Conservation (phyloP, 1,139 yeast species). For the Yamadazyma trypodendri region DNA sequence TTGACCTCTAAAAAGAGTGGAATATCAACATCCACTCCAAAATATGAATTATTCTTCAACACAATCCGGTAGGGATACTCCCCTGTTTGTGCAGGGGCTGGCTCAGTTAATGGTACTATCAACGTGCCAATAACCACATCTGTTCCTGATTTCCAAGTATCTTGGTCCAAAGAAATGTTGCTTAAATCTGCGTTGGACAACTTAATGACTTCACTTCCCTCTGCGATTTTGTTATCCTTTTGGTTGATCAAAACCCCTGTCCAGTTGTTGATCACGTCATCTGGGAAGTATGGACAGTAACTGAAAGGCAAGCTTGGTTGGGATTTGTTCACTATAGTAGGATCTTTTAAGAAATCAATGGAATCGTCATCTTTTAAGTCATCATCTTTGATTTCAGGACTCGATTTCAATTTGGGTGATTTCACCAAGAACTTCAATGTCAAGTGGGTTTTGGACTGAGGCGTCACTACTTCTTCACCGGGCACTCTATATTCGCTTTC, state of each 20-base stretch:
- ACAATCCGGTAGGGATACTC: slow-evolving; percentile 62
- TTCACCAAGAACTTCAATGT: slow-evolving; percentile 72
- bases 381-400: slow-evolving; percentile 46
- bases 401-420: slow-evolving; percentile 65
- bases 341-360: slow-evolving; percentile 68
- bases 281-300: slow-evolving; percentile 76
- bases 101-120: slow-evolving; percentile 67
- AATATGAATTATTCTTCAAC: slow-evolving; percentile 65
- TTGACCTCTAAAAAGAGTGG: slow-evolving; percentile 63
- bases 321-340: slow-evolving; percentile 59
- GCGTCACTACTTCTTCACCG: slow-evolving; percentile 79
- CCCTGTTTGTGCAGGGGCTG: slow-evolving; percentile 71
- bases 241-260: slow-evolving; percentile 66
- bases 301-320: slow-evolving; percentile 68
- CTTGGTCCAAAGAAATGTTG: slow-evolving; percentile 54
- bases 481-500: slow-evolving; percentile 81
- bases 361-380: slow-evolving; percentile 47
- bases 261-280: slow-evolving; percentile 55
- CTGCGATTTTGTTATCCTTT: slow-evolving; percentile 76
- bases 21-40: slow-evolving; percentile 69
- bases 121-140: slow-evolving; percentile 64
- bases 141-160: slow-evolving; percentile 45
- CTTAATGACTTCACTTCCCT: slow-evolving; percentile 53
- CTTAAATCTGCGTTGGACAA: slow-evolving; percentile 55
- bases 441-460: slow-evolving; percentile 71